These are phyloP conservation scores for Trichophaea hybrida DNA, from an alignment of 2,329 filamentous ascomycete species.

Conservation along the genomic window DNA sequence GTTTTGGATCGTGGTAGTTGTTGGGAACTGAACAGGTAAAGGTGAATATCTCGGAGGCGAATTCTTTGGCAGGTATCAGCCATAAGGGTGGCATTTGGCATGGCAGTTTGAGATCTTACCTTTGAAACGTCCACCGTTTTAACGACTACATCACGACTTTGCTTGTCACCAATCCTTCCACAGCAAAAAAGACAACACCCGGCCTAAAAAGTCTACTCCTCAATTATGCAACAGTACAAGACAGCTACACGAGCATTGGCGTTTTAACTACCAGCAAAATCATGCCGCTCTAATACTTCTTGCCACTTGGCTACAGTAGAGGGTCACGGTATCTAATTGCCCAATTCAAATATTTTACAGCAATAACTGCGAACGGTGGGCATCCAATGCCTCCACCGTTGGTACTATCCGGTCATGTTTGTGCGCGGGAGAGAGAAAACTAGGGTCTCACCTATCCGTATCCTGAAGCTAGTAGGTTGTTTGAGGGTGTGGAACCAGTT, in stretches of 20 bases:
- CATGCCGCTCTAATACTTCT: background rate
- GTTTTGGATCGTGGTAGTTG: no score
- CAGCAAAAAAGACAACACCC: background rate
- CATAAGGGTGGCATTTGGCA: background rate
- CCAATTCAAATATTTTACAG: background rate
- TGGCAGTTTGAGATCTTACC: background rate
- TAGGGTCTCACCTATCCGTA: background rate
- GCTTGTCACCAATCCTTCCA: background rate
- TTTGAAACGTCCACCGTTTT: conserved; percentile 1
- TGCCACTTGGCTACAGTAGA: background rate
- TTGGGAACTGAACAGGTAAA: no score
- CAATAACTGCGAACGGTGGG: background rate
- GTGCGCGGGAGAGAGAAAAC: background rate
- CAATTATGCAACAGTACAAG: background rate
- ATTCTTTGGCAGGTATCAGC: background rate
- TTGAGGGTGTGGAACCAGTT: background rate
- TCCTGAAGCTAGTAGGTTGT: background rate
- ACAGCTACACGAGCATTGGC: background rate
- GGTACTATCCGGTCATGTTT: background rate
- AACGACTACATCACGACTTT: background rate
- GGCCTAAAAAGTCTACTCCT: background rate
- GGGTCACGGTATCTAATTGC: background rate
- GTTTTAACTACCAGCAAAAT: background rate
- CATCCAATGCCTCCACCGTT: background rate
- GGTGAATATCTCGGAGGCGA: no score